These are phyloP conservation scores for Cyclostephanos tholiformis DNA, from an alignment of 108 stramenopile species.

Conservation along the genomic window DNA sequence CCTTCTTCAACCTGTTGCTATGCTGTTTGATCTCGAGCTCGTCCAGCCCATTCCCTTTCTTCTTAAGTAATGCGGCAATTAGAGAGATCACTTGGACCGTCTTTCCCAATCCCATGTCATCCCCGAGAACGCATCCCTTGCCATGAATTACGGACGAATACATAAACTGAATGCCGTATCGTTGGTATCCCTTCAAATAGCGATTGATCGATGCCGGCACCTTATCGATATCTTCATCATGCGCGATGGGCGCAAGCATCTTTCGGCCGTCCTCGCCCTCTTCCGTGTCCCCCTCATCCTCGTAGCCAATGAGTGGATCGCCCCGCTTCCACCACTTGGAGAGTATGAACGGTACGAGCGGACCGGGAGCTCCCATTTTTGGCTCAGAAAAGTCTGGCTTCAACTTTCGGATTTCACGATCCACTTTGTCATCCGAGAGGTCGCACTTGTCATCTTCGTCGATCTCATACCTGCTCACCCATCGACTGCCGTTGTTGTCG, in stretches of 20 bases:
- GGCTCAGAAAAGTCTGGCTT: constrained; percentile 73
- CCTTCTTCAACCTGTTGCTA: constrained; percentile 31
- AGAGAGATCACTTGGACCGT: constrained; percentile 79
- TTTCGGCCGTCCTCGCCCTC: constrained; percentile 24
- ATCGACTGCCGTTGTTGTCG: constrained; percentile 18
- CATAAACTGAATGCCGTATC: constrained; percentile 78
- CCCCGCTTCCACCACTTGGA: constrained; percentile 13
- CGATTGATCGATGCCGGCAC: constrained; percentile 85
- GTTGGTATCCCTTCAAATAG: constrained; percentile 77
- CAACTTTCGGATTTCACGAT: constrained; percentile 20
- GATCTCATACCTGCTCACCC: constrained; percentile 9
- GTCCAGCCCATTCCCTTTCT: constrained; percentile 70
- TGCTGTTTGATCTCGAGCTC: constrained; percentile 41
- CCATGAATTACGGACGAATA: constrained; percentile 58
- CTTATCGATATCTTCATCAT: constrained; percentile 33
- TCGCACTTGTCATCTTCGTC: constrained; percentile 15
- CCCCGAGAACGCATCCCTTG: constrained; percentile 69
- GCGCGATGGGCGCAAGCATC: constrained; percentile 3
- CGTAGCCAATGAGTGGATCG: constrained; percentile 5
- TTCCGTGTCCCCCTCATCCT: constrained; percentile 39
- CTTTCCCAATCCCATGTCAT: constrained; percentile 77
- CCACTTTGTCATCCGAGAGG: constrained; percentile 26
- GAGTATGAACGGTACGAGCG: constrained; percentile 49
- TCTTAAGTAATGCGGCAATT: constrained; percentile 72
- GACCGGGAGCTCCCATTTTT: constrained; percentile 64